Conservation (phyloP, 176 grass and related monocot species). For the Oryza glaberrima region DNA sequence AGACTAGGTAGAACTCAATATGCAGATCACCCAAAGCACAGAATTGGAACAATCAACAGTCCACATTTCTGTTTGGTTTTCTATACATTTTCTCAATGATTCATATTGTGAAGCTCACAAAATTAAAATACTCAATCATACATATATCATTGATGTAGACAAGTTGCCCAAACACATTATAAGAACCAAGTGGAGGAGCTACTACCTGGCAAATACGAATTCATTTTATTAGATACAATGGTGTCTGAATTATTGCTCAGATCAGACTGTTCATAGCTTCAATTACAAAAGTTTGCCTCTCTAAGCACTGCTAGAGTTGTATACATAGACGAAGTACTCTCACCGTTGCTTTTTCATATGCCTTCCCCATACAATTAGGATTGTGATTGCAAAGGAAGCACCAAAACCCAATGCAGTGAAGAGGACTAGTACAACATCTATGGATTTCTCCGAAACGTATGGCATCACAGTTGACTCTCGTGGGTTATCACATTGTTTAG, state of each 20-base stretch:
- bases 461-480: not conserved
- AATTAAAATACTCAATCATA: not conserved
- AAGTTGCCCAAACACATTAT: not conserved
- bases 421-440: not conserved
- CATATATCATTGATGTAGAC: not conserved
- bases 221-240: not conserved
- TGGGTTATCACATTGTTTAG: not conserved
- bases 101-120: not conserved
- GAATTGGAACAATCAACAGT: too few relatives aligned
- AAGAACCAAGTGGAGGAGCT: not conserved
- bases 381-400: not conserved
- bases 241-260: too few relatives aligned
- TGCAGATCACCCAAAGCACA: too few relatives aligned
- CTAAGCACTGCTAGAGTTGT: not conserved
- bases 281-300: not conserved
- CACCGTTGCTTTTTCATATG: too few relatives aligned
- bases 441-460: not conserved
- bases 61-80: too few relatives aligned
- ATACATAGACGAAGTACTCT: not conserved
- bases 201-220: not conserved
- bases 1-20: too few relatives aligned
- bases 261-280: not conserved
- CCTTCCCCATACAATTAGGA: not conserved
- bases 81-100: too few relatives aligned
- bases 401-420: constrained; percentile 26